These are phyloP conservation scores for Cyberlindnera sargentensis DNA, from an alignment of 805 yeast species.

Conservation along the genomic window DNA sequence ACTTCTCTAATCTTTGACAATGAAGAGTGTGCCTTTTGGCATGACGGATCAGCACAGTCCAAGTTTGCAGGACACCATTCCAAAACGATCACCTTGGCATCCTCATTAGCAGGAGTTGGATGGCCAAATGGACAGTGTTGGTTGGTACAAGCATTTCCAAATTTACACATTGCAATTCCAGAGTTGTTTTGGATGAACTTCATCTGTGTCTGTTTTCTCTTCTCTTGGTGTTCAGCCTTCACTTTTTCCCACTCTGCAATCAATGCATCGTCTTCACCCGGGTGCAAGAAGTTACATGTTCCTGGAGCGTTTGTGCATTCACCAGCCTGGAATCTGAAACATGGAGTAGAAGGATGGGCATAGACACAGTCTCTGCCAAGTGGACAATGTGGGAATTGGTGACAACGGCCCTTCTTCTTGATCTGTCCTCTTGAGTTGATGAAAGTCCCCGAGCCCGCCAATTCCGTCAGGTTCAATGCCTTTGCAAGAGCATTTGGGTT, in stretches of 20 bases:
- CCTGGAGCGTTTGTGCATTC: conserved; percentile 75
- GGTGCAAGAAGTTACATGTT: conserved; percentile 77
- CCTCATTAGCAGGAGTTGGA: conserved; percentile 80
- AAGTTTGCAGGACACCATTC: conserved; percentile 77
- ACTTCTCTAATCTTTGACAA: conserved; percentile 43
- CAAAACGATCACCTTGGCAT: conserved; percentile 56
- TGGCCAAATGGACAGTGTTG: conserved; percentile 84
- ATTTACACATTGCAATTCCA: conserved; percentile 65
- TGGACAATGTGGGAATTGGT: conserved; percentile 64
- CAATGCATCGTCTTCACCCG: conserved; percentile 74
- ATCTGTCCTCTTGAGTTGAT: conserved; percentile 28
- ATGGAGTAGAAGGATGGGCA: conserved; percentile 74
- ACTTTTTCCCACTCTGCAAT: conserved; percentile 62
- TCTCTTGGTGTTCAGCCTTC: conserved; percentile 42
- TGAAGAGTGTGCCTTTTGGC: conserved; percentile 80
- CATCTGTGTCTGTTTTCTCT: conserved; percentile 27
- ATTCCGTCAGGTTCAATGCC: conserved; percentile 32
- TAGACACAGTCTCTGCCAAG: conserved; percentile 57
- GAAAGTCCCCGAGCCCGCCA: conserved; percentile 23
- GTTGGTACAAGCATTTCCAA: conserved; percentile 67
- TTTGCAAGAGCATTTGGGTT: conserved; percentile 29
- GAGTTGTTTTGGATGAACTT: conserved; percentile 26
- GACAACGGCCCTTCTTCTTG: conserved; percentile 59
- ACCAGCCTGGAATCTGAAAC: conserved; percentile 55
- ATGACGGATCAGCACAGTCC: conserved; percentile 50